Percentiles rank a stretch among this genome's conserved stretches.
Evolutionary conservation across 805 yeast genomes (phyloP).

Genomic region (Metschnikowia bowlesiae): DNA sequence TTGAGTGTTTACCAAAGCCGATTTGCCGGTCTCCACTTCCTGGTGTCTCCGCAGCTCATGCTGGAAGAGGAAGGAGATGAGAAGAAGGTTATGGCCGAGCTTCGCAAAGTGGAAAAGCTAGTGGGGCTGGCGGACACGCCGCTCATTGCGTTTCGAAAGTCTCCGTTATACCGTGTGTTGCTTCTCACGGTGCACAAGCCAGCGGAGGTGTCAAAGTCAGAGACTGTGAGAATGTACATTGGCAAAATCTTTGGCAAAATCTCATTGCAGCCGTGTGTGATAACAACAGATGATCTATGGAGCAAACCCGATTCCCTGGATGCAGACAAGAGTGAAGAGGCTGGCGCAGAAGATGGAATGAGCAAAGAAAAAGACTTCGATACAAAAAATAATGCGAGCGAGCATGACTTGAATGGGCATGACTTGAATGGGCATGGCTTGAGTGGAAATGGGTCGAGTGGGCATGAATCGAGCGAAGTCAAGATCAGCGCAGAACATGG

Average conservation of each 20-base stretch:
- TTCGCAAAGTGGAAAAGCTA: slow-evolving; percentile 16
- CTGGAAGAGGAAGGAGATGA: slow-evolving; percentile 7
- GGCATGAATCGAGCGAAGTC: not conserved
- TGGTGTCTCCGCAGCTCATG: slow-evolving; percentile 16
- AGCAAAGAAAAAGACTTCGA: too few relatives aligned
- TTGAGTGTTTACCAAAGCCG: slow-evolving; percentile 14
- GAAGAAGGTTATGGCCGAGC: slow-evolving; percentile 14
- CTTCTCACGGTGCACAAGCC: slow-evolving; percentile 30
- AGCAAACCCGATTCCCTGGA: not conserved
- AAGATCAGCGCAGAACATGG: too few relatives aligned
- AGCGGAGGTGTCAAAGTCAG: slow-evolving; percentile 11
- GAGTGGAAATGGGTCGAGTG: too few relatives aligned
- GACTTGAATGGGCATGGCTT: too few relatives aligned
- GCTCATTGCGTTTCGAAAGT: slow-evolving; percentile 25
- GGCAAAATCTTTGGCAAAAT: slow-evolving; percentile 17
- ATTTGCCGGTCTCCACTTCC: slow-evolving; percentile 16
- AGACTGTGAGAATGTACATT: slow-evolving; percentile 10
- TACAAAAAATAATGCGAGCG: too few relatives aligned
- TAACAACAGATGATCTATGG: slow-evolving; percentile 13
- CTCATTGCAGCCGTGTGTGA: slow-evolving; percentile 10
- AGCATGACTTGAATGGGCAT: too few relatives aligned
- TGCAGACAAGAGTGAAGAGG: not conserved
- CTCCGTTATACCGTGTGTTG: slow-evolving; percentile 28
- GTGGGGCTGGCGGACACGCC: slow-evolving; percentile 22
- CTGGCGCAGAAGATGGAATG: not conserved